Evolutionary conservation across 306 rosid genomes (phyloP).

Genomic region (Rubus parviflorus): DNA sequence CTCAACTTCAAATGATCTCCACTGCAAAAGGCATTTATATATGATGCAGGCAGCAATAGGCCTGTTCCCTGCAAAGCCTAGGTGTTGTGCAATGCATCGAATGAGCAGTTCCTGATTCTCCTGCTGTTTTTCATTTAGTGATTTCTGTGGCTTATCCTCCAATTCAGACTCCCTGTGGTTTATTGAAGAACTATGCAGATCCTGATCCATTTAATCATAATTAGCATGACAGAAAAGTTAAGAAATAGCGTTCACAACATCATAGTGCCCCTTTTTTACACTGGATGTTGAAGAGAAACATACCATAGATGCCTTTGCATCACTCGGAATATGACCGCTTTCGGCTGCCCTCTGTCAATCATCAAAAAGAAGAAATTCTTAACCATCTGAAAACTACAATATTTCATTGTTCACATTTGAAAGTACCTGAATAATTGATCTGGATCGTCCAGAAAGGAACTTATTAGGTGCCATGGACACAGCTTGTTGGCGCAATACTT

Average conservation of each 20-base stretch:
- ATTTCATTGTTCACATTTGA: constrained; percentile 17
- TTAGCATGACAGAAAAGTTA: constrained; percentile 19
- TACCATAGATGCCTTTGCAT: constrained; percentile 61
- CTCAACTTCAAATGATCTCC: constrained; percentile 99
- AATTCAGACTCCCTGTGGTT: constrained; percentile 80
- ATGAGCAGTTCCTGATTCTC: constrained; percentile 94
- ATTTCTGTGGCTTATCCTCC: constrained; percentile 96
- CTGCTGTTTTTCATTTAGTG: constrained; percentile 98
- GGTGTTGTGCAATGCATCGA: constrained; percentile 81
- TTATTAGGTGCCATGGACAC: constrained; percentile 88
- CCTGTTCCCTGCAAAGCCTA: constrained; percentile 86
- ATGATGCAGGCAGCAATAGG: constrained; percentile 95
- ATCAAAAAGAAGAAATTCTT: constrained; percentile 34
- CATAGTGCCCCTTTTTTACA: background rate
- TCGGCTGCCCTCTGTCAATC: constrained; percentile 67
- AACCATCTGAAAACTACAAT: constrained; percentile 15
- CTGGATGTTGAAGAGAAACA: constrained; percentile 28
- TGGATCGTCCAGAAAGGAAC: constrained; percentile 75
- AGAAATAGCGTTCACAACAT: background rate
- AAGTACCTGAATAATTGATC: constrained; percentile 77
- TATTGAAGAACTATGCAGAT: constrained; percentile 61
- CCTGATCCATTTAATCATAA: constrained; percentile 44
- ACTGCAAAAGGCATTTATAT: constrained; percentile 96
- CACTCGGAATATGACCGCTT: constrained; percentile 62
- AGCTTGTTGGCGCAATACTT: constrained; percentile 89